Base-by-base conservation (phyloP, 129 eudicot genomes). In the Helianthus annuus region DNA sequence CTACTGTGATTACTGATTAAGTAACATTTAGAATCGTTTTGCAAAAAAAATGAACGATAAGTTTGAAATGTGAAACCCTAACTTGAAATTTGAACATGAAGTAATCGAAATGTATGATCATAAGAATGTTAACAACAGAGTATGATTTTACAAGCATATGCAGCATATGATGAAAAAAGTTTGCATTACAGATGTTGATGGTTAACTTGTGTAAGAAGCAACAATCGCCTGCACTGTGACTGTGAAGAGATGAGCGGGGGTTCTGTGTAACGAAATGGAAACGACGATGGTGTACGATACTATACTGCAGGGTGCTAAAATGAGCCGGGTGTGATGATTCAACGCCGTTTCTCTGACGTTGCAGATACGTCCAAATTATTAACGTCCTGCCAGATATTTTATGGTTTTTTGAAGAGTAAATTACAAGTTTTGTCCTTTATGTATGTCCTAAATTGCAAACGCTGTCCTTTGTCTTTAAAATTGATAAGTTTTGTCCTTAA, bases 301-400 rank as follows among this genome's bases (percentile, higher is more conserved):
- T 68, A 48, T 4, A 15, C 73, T n/a, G 32, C 15, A 0, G 7
- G 51, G 11, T 32, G 73, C 73, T 69, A 69, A 34, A 69, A 53
- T 69, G 42, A 38, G 74, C 64, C 51, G 49, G 52, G 73, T 69
- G 1, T 49, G 10, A 52, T 69, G 51, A 69, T 52, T 34, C 13
- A 1, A 32, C 63, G 63, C 48, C 61, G 48, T 52, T 53, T 51
- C 55, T 34, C 39, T 52, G 24, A 19, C 53, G 17, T 42, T 7
- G 2, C 46, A 42, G 46, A 51, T n/a, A n/a, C 56, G 56, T 51
- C 56, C 22, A 51, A n/a, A 51, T 51, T 13, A 49, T 49, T 51
- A 51, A 14, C 22, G 11, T 51, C 9, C 9, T 4, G 5, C 22
- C 19, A 51, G 6, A n/a, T 51, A 51, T 51, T 51, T 51, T 49